Percentiles rank a stretch among this genome's conserved stretches.
Conservation (phyloP, 805 yeast genomes). For the Candida qinlingensis region DNA sequence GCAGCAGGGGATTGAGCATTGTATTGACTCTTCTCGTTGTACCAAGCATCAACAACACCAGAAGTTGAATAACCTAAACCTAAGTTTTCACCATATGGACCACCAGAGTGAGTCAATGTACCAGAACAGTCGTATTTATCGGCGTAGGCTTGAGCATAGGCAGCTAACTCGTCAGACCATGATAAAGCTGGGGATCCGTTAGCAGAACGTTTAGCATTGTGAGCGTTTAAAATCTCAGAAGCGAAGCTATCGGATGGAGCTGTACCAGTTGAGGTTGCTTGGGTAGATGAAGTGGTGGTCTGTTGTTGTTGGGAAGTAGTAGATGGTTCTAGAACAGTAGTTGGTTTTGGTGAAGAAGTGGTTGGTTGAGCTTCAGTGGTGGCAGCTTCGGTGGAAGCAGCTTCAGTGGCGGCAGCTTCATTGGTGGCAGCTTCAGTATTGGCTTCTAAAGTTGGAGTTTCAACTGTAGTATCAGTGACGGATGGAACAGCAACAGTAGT, state of each 20-base stretch:
- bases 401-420: neutral
- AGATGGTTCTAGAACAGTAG: constrained; percentile 8
- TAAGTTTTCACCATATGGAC: constrained; percentile 76
- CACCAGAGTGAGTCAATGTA: constrained; percentile 58
- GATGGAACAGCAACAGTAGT: constrained; percentile 3
- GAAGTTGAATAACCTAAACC: constrained; percentile 62
- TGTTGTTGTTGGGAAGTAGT: constrained; percentile 11
- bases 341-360: constrained; percentile 7
- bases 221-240: constrained; percentile 39
- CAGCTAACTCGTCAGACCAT: constrained; percentile 44
- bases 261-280: constrained; percentile 18
- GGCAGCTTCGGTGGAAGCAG: constrained; percentile 7
- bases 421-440: neutral
- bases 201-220: constrained; percentile 44
- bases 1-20: constrained; percentile 49
- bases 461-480: constrained; percentile 10
- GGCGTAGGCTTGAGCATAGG: constrained; percentile 49
- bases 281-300: constrained; percentile 13
- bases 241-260: constrained; percentile 30
- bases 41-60: constrained; percentile 70
- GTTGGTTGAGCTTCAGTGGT: constrained; percentile 18
- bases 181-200: constrained; percentile 40
- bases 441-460: neutral
- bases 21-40: constrained; percentile 56
- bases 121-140: constrained; percentile 56